Percentiles rank a stretch among this genome's conserved stretches.
Evolutionary conservation across 2,329 filamentous ascomycete genomes (phyloP).

Genomic region (Talaromyces sp.): DNA sequence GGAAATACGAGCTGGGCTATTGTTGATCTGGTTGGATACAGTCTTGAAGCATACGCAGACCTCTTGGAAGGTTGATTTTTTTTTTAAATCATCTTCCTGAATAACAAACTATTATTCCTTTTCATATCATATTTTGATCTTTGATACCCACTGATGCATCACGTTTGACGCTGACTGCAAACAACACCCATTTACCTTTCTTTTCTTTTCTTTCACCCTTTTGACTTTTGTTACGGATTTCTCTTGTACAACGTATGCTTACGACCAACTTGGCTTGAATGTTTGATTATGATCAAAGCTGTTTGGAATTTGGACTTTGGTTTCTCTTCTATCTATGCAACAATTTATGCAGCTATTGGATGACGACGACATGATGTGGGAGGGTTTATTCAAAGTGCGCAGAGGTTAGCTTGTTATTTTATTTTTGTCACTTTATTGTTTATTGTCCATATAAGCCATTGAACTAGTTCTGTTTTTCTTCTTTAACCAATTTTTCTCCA

Average conservation of each 20-base stretch:
- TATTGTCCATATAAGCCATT: neutral
- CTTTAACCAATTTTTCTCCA: neutral
- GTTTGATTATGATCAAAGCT: neutral
- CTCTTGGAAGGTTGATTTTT: constrained; percentile 32
- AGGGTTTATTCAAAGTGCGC: neutral
- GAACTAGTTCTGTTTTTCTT: neutral
- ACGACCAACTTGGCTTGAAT: neutral
- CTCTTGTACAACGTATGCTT: neutral
- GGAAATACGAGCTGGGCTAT: constrained; percentile 48
- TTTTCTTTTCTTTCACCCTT: neutral
- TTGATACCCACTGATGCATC: neutral
- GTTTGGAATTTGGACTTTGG: neutral
- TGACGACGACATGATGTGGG: neutral
- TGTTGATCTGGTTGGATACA: constrained; percentile 43
- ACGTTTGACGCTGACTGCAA: neutral
- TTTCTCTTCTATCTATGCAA: neutral
- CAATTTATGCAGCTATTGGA: neutral
- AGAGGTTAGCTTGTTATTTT: neutral
- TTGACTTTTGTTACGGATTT: neutral
- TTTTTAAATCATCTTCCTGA: neutral
- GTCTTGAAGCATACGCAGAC: constrained; percentile 44
- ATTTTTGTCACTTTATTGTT: neutral
- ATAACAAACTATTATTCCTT: neutral
- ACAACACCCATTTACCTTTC: neutral
- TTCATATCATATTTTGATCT: neutral